Evolutionary conservation across 495 filamentous ascomycete genomes (phyloP).

Genomic region (Penicillium mononematosum): DNA sequence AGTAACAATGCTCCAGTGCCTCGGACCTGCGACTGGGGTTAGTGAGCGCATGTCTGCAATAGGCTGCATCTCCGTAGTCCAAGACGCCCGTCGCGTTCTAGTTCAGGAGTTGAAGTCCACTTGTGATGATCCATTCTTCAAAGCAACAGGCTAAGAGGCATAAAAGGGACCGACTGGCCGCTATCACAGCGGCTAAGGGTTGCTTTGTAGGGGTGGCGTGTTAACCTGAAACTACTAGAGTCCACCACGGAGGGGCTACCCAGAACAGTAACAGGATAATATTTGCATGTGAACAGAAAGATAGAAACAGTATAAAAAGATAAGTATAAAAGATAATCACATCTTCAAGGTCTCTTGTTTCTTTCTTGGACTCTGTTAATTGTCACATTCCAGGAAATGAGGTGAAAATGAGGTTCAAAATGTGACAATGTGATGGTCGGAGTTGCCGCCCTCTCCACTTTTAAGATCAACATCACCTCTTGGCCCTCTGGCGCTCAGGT

Average conservation of each 20-base stretch:
- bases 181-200: conserved; percentile 7
- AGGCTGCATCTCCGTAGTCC: not conserved
- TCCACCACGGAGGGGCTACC: not conserved
- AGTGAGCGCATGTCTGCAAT: not conserved
- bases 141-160: not conserved
- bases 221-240: conserved; percentile 11
- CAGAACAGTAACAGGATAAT: conserved; percentile 12
- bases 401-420: not conserved
- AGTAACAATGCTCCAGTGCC: not conserved
- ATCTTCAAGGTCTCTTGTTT: not conserved
- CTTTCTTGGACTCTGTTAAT: too few species aligned
- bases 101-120: conserved; percentile 6
- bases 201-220: not conserved
- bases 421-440: not conserved
- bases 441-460: not conserved
- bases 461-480: not conserved
- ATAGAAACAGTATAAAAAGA: not conserved
- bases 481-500: not conserved
- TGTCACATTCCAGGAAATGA: not conserved
- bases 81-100: conserved; percentile 7
- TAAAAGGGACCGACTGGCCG: conserved; percentile 1
- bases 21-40: not conserved
- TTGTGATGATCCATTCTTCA: conserved; percentile 13
- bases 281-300: not conserved
- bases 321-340: not conserved